Evolutionary conservation across 2,329 filamentous ascomycete genomes (phyloP).

Genomic region (Aspergillus unguis): DNA sequence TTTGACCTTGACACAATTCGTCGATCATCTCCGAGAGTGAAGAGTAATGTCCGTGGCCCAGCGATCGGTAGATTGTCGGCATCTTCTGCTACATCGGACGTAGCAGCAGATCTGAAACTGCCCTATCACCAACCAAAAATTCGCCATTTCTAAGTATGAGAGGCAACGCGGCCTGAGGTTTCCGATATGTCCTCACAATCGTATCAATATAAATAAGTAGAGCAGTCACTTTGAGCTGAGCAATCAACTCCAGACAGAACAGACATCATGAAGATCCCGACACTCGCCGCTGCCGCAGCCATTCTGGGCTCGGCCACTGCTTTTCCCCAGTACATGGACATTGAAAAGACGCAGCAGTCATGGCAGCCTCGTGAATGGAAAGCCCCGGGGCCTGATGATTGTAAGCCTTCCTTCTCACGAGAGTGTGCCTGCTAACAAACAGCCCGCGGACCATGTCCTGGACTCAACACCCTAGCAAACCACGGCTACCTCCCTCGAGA

Average conservation of each 20-base stretch:
- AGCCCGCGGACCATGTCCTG: conserved; percentile 14
- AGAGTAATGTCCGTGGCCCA: too few species aligned
- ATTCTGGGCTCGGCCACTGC: conserved; percentile 1
- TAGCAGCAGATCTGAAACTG: not conserved
- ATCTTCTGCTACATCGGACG: not conserved
- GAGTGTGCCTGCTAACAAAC: not conserved
- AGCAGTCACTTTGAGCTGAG: too few species aligned
- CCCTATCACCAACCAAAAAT: not conserved
- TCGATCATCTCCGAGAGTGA: too few species aligned
- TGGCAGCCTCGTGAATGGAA: conserved; percentile 11
- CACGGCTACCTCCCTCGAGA: conserved; percentile 16
- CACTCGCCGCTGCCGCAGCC: not conserved
- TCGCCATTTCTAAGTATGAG: not conserved
- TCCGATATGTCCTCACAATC: not conserved
- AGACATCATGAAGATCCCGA: conserved; percentile 5
- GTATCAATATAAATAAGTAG: too few species aligned
- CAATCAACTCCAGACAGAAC: too few species aligned
- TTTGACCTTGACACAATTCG: too few species aligned
- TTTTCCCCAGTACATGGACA: conserved; percentile 10
- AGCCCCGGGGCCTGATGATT: conserved; percentile 8
- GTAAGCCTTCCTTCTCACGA: not conserved
- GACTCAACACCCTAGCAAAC: conserved; percentile 15
- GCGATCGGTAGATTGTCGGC: too few species aligned
- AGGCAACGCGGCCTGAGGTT: not conserved
- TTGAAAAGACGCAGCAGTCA: not conserved